Evolutionary conservation across 768 basidiomycete species (phyloP).

Genomic region (Cystofilobasidium ferigula): DNA sequence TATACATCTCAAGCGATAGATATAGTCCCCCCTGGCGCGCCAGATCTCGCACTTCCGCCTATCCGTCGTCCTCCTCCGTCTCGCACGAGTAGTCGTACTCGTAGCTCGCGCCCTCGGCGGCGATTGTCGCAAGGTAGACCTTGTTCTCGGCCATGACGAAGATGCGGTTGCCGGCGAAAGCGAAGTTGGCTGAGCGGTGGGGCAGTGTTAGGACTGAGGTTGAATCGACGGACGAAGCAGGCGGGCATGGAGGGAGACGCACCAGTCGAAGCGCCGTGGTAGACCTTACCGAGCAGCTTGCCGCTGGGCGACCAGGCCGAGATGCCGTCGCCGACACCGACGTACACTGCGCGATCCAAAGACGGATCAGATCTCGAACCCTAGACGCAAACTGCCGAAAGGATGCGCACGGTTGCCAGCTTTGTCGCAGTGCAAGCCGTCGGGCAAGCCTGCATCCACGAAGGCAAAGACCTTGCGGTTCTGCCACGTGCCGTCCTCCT

Average conservation of each 20-base stretch:
- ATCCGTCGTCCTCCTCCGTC: neutral
- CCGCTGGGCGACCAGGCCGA: slow-evolving; percentile 33
- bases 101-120: slow-evolving; percentile 15
- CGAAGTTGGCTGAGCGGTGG: slow-evolving; percentile 4
- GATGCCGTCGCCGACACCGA: slow-evolving; percentile 34
- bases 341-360: slow-evolving; percentile 33
- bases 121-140: slow-evolving; percentile 21
- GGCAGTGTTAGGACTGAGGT: neutral
- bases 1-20: neutral
- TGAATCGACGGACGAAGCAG: neutral
- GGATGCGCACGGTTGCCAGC: neutral
- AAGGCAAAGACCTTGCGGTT: slow-evolving; percentile 34
- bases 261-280: slow-evolving; percentile 26
- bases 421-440: slow-evolving; percentile 27
- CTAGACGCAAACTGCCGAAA: slow-evolving; percentile 1
- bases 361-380: slow-evolving; percentile 33
- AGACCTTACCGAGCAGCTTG: slow-evolving; percentile 36
- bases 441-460: slow-evolving; percentile 29
- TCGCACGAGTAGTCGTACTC: slow-evolving; percentile 5
- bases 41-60: neutral
- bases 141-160: slow-evolving; percentile 23
- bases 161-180: slow-evolving; percentile 8
- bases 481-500: slow-evolving; percentile 30
- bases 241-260: neutral
- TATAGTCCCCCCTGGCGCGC: no score